A percentile compares a stretch with the other conserved stretches of the same genome.
These are phyloP conservation scores for Rhododendron williamsianum DNA, from an alignment of 148 eudicot genomes.

Conservation along the genomic window DNA sequence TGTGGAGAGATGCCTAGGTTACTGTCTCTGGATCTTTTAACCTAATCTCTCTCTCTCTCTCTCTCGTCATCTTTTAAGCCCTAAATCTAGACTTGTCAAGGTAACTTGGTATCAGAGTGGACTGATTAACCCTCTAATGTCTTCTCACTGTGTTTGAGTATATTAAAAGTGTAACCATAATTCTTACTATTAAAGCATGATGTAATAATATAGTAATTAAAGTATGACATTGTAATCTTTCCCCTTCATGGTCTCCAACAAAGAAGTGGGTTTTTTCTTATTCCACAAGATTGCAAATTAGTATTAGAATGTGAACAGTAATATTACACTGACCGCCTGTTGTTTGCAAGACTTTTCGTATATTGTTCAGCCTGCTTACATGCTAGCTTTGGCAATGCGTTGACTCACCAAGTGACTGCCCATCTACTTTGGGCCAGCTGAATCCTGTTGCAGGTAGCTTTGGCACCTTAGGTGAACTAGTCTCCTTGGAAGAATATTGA, in stretches of 20 bases:
- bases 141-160: not conserved
- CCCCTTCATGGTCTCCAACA: not conserved
- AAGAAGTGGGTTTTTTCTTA: not conserved
- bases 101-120: not conserved
- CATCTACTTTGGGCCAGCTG: not conserved
- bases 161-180: not conserved
- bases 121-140: not conserved
- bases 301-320: not conserved
- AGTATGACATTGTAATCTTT: not conserved
- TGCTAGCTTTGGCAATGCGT: not conserved
- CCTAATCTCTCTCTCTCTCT: not conserved
- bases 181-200: not conserved
- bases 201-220: not conserved
- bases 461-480: not conserved
- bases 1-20: not conserved
- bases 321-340: not conserved
- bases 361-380: not conserved
- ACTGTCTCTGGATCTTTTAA: not conserved
- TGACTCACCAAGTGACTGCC: not conserved
- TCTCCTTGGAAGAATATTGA: not conserved
- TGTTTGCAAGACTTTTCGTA: not conserved
- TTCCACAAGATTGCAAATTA: not conserved
- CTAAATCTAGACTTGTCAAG: not conserved
- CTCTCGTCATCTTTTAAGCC: not conserved
- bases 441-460: not conserved